phyloP scores from a whole-genome alignment of 768 basidiomycete genomes.

The Tephrocybe sp. region DNA sequence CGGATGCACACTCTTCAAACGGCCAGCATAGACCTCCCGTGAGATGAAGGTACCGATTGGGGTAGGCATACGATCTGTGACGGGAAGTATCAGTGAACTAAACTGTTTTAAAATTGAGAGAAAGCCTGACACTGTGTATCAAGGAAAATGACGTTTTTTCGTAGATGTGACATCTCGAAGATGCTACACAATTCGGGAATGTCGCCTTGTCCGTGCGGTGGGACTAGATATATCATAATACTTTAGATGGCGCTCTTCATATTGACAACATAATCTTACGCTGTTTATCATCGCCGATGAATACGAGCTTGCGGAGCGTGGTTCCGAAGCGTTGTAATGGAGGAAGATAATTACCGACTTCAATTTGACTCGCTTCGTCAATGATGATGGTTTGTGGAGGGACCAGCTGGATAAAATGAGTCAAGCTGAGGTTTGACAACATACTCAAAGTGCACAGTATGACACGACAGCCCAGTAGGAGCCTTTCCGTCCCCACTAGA shows the following conservation, averaged over 20 bases:
- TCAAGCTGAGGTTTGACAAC: constrained; percentile 42
- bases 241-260: background rate
- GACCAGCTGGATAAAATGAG: constrained; percentile 24
- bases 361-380: constrained; percentile 60
- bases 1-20: constrained; percentile 47
- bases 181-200: constrained; percentile 53
- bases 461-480: constrained; percentile 43
- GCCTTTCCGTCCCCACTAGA: constrained; percentile 21
- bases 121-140: constrained; percentile 57
- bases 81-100: background rate
- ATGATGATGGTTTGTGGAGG: constrained; percentile 43
- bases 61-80: constrained; percentile 60
- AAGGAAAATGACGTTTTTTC: constrained; percentile 41
- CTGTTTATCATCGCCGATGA: constrained; percentile 58
- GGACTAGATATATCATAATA: constrained; percentile 49
- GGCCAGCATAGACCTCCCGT: constrained; percentile 50
- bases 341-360: constrained; percentile 45
- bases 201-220: constrained; percentile 61
- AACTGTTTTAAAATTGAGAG: background rate
- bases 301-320: constrained; percentile 41
- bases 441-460: constrained; percentile 70
- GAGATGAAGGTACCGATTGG: constrained; percentile 66
- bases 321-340: constrained; percentile 33
- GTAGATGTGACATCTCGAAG: constrained; percentile 59
- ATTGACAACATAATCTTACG: constrained; percentile 28